Conservation (phyloP, 495 filamentous ascomycete species). For the Stereocaulon alpinum region DNA sequence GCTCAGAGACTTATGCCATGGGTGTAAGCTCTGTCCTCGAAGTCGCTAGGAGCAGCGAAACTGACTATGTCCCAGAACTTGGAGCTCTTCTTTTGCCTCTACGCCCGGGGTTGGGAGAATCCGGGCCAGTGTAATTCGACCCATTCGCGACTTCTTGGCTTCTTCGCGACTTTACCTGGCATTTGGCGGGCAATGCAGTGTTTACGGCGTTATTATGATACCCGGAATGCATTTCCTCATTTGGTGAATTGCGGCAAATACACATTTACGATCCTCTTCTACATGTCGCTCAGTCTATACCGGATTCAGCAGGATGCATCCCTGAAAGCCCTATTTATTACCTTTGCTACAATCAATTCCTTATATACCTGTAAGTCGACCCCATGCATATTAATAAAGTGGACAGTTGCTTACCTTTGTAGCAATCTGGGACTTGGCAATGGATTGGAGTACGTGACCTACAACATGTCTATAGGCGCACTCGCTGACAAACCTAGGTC, state of each 20-base stretch:
- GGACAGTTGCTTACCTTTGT: not conserved
- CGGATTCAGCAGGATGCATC: slow-evolving; percentile 53
- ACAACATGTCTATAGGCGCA: not conserved
- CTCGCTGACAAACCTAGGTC: slow-evolving; percentile 26
- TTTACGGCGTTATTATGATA: slow-evolving; percentile 79
- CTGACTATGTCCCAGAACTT: slow-evolving; percentile 53
- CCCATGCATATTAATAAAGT: too few relatives aligned
- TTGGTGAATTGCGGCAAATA: slow-evolving; percentile 91
- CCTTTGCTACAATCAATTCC: slow-evolving; percentile 67
- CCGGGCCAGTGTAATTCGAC: slow-evolving; percentile 73
- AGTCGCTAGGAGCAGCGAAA: not conserved
- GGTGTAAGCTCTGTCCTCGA: slow-evolving; percentile 46
- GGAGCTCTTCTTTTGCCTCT: slow-evolving; percentile 89
- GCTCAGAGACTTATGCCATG: slow-evolving; percentile 82
- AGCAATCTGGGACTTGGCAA: slow-evolving; percentile 90
- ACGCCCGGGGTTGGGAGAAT: slow-evolving; percentile 60
- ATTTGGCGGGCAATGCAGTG: slow-evolving; percentile 89
- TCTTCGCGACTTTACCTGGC: slow-evolving; percentile 73
- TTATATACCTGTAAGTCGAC: slow-evolving; percentile 60
- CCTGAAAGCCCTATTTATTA: slow-evolving; percentile 61
- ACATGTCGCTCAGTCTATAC: slow-evolving; percentile 66
- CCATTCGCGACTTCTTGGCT: slow-evolving; percentile 74
- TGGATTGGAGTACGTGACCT: slow-evolving; percentile 71
- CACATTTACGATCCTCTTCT: slow-evolving; percentile 68
- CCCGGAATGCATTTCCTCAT: slow-evolving; percentile 80